Conservation (phyloP, 345 rosid species). For the Eucalyptus sideroxylon region DNA sequence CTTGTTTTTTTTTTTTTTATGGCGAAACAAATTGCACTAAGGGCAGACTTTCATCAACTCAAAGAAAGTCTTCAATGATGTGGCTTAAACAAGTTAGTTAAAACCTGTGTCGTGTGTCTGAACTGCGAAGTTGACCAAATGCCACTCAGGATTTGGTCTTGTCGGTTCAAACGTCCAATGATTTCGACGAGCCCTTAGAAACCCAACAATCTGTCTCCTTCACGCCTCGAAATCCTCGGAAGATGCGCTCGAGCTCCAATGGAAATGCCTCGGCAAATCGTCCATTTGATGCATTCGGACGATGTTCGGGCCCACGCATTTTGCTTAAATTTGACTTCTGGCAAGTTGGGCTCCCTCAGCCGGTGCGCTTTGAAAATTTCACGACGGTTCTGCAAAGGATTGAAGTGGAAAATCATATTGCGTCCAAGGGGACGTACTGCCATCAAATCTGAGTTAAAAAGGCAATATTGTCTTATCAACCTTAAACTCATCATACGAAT, state of each 20-base stretch:
- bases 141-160: neutral
- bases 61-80: no score
- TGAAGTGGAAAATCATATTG: neutral
- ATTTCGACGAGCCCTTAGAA: neutral
- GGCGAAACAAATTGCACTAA: no score
- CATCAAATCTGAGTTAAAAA: neutral
- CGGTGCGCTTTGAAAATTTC: neutral
- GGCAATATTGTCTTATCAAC: fast-evolving
- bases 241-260: neutral
- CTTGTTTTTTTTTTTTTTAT: no score
- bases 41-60: no score
- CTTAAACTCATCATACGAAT: neutral
- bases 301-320: neutral
- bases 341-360: neutral
- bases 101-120: neutral
- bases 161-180: neutral
- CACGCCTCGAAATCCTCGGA: neutral
- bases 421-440: neutral
- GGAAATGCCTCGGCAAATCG: neutral
- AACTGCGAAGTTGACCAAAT: neutral
- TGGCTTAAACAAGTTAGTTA: no score
- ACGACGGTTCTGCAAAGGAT: neutral
- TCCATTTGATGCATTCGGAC: neutral
- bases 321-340: neutral
- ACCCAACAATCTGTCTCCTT: neutral